Base-by-base conservation (phyloP, 2,329 filamentous ascomycete genomes). In the Lachnellula hyalina region DNA sequence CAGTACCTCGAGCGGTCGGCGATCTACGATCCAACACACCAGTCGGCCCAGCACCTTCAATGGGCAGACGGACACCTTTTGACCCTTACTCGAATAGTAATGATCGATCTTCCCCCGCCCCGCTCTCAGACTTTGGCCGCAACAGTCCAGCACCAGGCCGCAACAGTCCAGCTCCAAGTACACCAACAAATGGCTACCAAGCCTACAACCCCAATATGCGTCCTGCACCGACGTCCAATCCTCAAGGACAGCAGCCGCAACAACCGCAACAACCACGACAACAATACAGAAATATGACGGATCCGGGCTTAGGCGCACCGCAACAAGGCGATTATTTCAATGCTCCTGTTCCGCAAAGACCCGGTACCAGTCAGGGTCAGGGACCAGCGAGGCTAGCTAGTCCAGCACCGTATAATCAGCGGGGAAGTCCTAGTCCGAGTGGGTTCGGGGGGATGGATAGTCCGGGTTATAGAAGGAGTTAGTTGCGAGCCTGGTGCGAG, bases 1-100 rank as follows among this genome's bases (percentile, higher is more conserved):
- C 62, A 8, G 56, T 66, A 32, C 65, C 64, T 25, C 54, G 59
- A 53, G 55, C 56, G 15, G 53, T 65, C 21, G 58, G 56, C 36
- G 58, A 63, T 2, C 38, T 61, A 19, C 58, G 65, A 53, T 66
- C 65, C 5, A 64, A 67, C 38, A 67, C 65, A 3, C 62, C 64
- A 7, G 40, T 56, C 36, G 61, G 61, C n/a, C 60, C 60, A 19
- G 51, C 61, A 19, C 63, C 63, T 48, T 63, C 59, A 11, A 65
- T 65, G 54, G 63, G 64, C 23, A 59, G 57, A 23, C 57, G 63
- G 49, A 64, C 57, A 32, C 64, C 65, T 50, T 66, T 61, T 47
- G 61, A 66, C 47, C 59, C 58, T 38, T 48, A 52, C 36, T 36
- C 38, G 6, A 47, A 50, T 23, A 49, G 50, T 17, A 45, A 15